Evolutionary conservation across 345 rosid genomes (phyloP).

Genomic region (Aegle marmelos): DNA sequence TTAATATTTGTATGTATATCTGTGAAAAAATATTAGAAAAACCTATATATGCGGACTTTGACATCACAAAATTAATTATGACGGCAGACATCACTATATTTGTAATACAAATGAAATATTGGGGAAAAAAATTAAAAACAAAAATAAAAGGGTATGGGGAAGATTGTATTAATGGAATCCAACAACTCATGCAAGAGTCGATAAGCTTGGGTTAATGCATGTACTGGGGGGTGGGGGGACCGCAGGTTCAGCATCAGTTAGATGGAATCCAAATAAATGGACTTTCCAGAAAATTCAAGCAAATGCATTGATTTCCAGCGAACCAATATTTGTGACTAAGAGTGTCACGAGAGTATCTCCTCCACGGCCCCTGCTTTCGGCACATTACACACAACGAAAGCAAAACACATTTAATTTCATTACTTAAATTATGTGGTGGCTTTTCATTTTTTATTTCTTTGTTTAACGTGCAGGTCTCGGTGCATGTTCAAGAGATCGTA

Average conservation of each 20-base stretch:
- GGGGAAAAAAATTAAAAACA: too few species aligned
- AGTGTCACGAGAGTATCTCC: not conserved
- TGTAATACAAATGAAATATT: too few species aligned
- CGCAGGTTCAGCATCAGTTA: not conserved
- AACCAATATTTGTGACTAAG: not conserved
- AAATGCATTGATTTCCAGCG: not conserved
- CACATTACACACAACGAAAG: too few species aligned
- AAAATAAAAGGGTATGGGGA: too few species aligned
- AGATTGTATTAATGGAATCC: constrained; percentile 4
- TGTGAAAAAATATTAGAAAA: too few species aligned
- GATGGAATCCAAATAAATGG: not conserved
- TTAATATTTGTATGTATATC: too few species aligned
- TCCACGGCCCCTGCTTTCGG: not conserved
- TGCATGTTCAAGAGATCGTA: too few species aligned
- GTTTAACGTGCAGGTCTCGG: not conserved
- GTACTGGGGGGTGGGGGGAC: not conserved
- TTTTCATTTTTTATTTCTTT: too few species aligned
- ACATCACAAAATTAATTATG: too few species aligned
- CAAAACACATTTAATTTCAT: not conserved
- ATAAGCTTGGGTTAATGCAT: not conserved
- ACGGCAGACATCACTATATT: too few species aligned
- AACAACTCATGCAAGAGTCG: not conserved
- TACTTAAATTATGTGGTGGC: not conserved
- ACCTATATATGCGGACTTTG: too few species aligned
- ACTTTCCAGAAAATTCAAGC: not conserved